Percentiles rank a stretch among this genome's conserved stretches.
These are phyloP conservation scores for Apostasia shenzhenica DNA, from an alignment of 106 monocot species.

Conservation along the genomic window DNA sequence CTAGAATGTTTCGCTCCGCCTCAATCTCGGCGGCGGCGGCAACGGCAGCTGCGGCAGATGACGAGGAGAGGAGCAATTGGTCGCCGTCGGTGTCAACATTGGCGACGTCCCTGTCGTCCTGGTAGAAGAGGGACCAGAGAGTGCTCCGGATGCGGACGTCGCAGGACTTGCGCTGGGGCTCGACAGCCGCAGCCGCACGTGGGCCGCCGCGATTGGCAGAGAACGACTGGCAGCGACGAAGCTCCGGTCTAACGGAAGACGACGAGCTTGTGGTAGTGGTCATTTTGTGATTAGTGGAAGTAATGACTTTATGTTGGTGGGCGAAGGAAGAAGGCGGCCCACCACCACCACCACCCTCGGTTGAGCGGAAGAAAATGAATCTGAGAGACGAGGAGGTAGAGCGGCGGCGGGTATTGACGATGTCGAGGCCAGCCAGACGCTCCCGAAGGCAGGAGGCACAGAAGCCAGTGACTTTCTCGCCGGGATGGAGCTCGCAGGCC, in stretches of 20 bases:
- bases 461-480: slow-evolving; percentile 59
- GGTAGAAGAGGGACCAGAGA: slow-evolving; percentile 42
- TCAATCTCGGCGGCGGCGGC: neutral
- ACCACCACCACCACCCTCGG: neutral
- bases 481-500: slow-evolving; percentile 53
- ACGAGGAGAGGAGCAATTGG: neutral
- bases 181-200: slow-evolving; percentile 6
- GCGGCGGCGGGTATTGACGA: slow-evolving; percentile 24
- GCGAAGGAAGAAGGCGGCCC: neutral
- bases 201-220: slow-evolving; percentile 25
- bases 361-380: slow-evolving; percentile 36
- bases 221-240: slow-evolving; percentile 77
- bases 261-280: neutral
- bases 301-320: neutral
- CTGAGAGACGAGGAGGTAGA: slow-evolving; percentile 33
- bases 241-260: slow-evolving; percentile 25
- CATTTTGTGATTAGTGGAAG: neutral
- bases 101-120: slow-evolving; percentile 8
- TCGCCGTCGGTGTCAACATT: neutral
- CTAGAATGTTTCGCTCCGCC: neutral
- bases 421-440: slow-evolving; percentile 46
- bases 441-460: slow-evolving; percentile 83
- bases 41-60: neutral
- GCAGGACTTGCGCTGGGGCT: slow-evolving; percentile 54
- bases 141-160: slow-evolving; percentile 41